phyloP scores from a whole-genome alignment of 768 basidiomycete species.

The Hemileccinum impolitum region DNA sequence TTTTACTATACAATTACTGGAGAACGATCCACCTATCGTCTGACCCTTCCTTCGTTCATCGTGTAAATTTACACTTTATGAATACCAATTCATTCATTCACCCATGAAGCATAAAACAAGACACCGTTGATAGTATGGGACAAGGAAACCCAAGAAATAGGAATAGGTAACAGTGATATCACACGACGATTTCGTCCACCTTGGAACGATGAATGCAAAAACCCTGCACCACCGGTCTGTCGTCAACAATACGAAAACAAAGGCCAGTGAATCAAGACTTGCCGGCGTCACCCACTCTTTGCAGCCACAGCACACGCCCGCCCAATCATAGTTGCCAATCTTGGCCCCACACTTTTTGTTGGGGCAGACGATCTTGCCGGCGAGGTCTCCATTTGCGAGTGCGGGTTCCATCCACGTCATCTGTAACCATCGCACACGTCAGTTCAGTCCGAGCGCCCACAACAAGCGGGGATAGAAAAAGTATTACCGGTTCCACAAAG shows the following conservation, averaged over 20 bases:
- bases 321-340: constrained; percentile 97
- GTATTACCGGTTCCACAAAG: constrained; percentile 86
- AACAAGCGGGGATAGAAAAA: background rate
- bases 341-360: constrained; percentile 89
- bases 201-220: constrained; percentile 69
- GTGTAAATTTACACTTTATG: constrained; percentile 13
- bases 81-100: constrained; percentile 19
- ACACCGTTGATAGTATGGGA: background rate
- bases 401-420: constrained; percentile 96
- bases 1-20: constrained; percentile 9
- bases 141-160: background rate
- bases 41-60: constrained; percentile 20
- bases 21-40: constrained; percentile 21
- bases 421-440: constrained; percentile 34
- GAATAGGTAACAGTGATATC: background rate
- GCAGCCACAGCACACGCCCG: constrained; percentile 88
- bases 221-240: constrained; percentile 35
- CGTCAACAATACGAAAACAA: background rate
- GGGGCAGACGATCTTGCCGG: constrained; percentile 90
- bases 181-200: constrained; percentile 55
- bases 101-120: background rate
- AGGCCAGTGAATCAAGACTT: constrained; percentile 24
- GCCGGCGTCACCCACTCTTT: constrained; percentile 92
- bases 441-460: background rate
- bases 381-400: constrained; percentile 67